A percentile compares a stretch with the other conserved stretches of the same genome.
phyloP scores from a whole-genome alignment of 2,329 filamentous ascomycete species.

The Diaporthe longicolla region DNA sequence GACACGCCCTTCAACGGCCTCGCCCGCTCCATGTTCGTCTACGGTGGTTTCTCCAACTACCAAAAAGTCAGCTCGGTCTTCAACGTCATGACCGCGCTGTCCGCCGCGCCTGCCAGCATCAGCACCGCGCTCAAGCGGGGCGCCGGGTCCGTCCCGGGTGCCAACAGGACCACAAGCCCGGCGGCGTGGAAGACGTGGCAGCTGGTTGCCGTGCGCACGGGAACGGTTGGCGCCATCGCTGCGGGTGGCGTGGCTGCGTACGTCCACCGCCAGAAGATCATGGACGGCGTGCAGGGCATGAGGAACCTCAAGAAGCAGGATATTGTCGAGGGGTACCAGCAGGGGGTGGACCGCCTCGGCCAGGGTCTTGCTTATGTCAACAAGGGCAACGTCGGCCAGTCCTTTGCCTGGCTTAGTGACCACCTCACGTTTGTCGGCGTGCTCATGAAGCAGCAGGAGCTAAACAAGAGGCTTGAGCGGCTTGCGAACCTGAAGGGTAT shows the following conservation, averaged over 20 bases:
- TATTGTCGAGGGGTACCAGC: slow-evolving; percentile 63
- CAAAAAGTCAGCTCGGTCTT: slow-evolving; percentile 69
- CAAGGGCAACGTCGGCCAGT: slow-evolving; percentile 72
- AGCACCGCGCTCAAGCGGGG: slow-evolving; percentile 55
- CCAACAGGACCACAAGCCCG: slow-evolving; percentile 49
- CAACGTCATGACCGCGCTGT: slow-evolving; percentile 69
- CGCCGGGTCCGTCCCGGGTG: slow-evolving; percentile 42
- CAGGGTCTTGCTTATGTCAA: slow-evolving; percentile 71
- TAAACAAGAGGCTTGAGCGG: slow-evolving; percentile 76
- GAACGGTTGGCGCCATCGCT: slow-evolving; percentile 84
- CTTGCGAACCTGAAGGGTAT: slow-evolving; percentile 74
- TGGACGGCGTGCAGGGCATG: slow-evolving; percentile 61
- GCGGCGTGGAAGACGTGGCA: slow-evolving; percentile 68
- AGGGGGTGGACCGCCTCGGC: slow-evolving; percentile 63
- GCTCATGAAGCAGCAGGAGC: slow-evolving; percentile 79
- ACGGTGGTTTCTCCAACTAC: slow-evolving; percentile 72
- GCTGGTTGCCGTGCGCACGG: slow-evolving; percentile 81
- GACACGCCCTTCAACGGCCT: slow-evolving; percentile 87
- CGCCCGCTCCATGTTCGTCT: slow-evolving; percentile 71
- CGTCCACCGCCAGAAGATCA: slow-evolving; percentile 79
- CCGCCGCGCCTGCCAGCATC: slow-evolving; percentile 62
- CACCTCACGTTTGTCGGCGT: slow-evolving; percentile 90
- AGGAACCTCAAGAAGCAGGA: slow-evolving; percentile 63
- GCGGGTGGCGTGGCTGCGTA: slow-evolving; percentile 88
- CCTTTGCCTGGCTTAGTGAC: slow-evolving; percentile 83